Evolutionary conservation across 257 asterid genomes (phyloP).

Genomic region (Solanum chilense): DNA sequence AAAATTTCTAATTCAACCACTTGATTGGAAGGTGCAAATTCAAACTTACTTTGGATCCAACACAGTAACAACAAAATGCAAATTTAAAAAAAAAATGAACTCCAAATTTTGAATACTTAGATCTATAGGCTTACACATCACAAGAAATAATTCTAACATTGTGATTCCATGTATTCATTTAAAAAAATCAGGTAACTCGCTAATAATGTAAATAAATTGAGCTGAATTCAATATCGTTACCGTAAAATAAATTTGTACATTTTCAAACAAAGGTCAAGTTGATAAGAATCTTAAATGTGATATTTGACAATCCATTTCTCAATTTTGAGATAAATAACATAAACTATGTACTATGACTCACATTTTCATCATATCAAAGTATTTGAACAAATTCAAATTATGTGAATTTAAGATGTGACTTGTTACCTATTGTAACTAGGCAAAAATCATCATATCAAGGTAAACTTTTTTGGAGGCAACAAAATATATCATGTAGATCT

Average conservation of each 20-base stretch:
- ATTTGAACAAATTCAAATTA: background rate
- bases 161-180: background rate
- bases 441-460: constrained; percentile 13
- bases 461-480: constrained; percentile 2
- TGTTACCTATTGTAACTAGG: constrained; percentile 3
- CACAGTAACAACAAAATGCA: background rate
- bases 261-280: background rate
- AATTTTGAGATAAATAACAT: background rate
- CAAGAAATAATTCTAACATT: background rate
- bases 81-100: too few relatives aligned
- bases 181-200: background rate
- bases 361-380: background rate
- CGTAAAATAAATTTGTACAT: rapidly evolving
- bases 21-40: background rate
- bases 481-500: constrained; percentile 8
- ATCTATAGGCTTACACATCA: background rate
- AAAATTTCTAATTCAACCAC: background rate
- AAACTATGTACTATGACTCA: background rate
- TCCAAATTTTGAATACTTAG: background rate
- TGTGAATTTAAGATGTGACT: background rate
- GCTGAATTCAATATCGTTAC: background rate
- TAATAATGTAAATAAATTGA: too few relatives aligned
- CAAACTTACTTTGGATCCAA: background rate
- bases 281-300: background rate
- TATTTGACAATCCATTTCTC: background rate